phyloP scores from a whole-genome alignment of 495 filamentous ascomycete genomes.

The Trypethelium eluteriae region DNA sequence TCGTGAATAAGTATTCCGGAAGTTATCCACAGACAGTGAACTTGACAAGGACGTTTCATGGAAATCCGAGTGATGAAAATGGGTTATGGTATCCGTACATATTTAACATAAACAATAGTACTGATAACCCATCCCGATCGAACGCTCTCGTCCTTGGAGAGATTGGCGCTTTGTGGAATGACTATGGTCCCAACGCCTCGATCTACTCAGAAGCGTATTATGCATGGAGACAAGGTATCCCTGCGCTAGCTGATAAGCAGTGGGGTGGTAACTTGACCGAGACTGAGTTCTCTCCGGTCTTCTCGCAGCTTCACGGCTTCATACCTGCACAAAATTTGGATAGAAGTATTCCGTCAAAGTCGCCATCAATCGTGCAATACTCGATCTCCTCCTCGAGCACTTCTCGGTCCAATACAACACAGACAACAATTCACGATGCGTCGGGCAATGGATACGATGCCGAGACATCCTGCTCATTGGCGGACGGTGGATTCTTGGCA shows the following conservation, averaged over 20 bases:
- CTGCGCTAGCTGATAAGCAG: constrained; percentile 49
- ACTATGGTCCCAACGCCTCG: constrained; percentile 44
- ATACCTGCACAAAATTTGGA: constrained; percentile 46
- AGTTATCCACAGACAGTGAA: constrained; percentile 40
- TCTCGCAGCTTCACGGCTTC: constrained; percentile 34
- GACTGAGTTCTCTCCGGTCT: constrained; percentile 36
- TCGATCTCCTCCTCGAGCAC: constrained; percentile 2
- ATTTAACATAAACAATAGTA: constrained; percentile 41
- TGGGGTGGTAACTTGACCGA: constrained; percentile 44
- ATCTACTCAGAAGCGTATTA: constrained; percentile 44
- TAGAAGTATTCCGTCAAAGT: constrained; percentile 35
- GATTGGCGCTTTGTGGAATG: constrained; percentile 46
- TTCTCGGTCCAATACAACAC: constrained; percentile 16
- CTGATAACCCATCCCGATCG: constrained; percentile 40
- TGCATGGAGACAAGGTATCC: constrained; percentile 41
- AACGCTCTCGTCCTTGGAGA: constrained; percentile 40
- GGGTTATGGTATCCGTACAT: constrained; percentile 40
- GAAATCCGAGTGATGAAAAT: constrained; percentile 33
- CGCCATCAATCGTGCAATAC: constrained; percentile 41
- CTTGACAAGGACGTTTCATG: constrained; percentile 41
- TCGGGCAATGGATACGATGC: constrained; percentile 45
- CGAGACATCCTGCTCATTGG: constrained; percentile 27
- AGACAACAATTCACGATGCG: constrained; percentile 29
- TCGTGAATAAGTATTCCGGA: constrained; percentile 43
- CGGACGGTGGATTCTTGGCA: constrained; percentile 26